Evolutionary conservation across 352 stramenopile genomes (phyloP).

Genomic region (Globisporangium iwayamae): DNA sequence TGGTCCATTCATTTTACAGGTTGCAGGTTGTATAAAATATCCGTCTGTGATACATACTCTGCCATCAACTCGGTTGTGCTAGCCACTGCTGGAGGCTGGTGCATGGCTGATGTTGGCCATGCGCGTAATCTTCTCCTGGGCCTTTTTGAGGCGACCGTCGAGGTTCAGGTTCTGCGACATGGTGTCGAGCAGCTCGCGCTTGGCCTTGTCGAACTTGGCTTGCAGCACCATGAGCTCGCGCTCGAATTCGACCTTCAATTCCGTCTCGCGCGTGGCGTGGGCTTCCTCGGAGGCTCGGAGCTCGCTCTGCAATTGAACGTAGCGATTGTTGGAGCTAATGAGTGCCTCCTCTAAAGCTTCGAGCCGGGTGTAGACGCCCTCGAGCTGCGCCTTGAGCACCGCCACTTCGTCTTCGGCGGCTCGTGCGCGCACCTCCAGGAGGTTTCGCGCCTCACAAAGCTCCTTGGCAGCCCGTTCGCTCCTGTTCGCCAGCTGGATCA

Average conservation of each 20-base stretch:
- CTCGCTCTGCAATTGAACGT: conserved; percentile 24
- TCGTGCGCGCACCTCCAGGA: conserved; percentile 22
- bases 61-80: background rate
- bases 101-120: conserved; percentile 18
- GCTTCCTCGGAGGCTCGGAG: conserved; percentile 26
- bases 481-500: conserved; percentile 49
- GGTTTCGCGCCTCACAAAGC: conserved; percentile 24
- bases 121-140: conserved; percentile 68
- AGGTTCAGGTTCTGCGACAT: conserved; percentile 62
- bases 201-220: conserved; percentile 67
- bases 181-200: conserved; percentile 70
- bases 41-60: background rate
- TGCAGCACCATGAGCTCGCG: conserved; percentile 43
- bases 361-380: conserved; percentile 41
- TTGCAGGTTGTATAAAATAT: background rate
- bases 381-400: conserved; percentile 40
- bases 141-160: conserved; percentile 56
- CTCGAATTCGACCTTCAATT: conserved; percentile 41
- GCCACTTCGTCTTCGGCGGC: conserved; percentile 35
- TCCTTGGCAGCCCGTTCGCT: conserved; percentile 34
- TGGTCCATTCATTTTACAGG: background rate
- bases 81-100: background rate
- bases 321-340: conserved; percentile 20
- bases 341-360: conserved; percentile 36
- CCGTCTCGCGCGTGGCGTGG: conserved; percentile 31